A percentile compares a stretch with the other conserved stretches of the same genome.
Evolutionary conservation across 2,329 filamentous ascomycete species (phyloP).

Genomic region (Claviceps lovelessii): DNA sequence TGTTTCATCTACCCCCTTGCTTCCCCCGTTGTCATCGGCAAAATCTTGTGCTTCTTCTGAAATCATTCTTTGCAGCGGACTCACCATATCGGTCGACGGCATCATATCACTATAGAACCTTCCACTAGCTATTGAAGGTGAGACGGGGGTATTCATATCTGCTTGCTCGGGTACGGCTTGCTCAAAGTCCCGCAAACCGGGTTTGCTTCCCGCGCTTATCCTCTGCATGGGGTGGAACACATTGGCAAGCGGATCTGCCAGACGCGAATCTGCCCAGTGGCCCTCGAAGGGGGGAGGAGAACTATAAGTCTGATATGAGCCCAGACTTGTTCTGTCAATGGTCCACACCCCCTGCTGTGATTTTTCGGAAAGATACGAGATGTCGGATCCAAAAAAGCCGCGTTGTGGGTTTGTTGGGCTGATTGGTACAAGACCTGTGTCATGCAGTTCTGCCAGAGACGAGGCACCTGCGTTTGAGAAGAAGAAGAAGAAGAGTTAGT

Average conservation of each 20-base stretch:
- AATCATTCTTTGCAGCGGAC: background rate
- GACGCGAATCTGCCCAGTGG: background rate
- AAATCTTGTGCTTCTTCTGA: background rate
- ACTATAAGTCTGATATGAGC: background rate
- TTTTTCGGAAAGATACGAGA: background rate
- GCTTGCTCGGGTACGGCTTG: slow-evolving; percentile 1
- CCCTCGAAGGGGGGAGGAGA: background rate
- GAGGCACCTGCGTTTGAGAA: slow-evolving; percentile 24
- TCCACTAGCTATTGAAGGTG: background rate
- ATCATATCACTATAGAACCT: slow-evolving; percentile 10
- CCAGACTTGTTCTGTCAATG: background rate
- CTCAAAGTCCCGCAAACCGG: background rate
- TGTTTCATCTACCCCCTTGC: background rate
- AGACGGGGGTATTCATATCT: slow-evolving; percentile 2
- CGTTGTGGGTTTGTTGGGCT: background rate
- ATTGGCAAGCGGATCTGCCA: background rate
- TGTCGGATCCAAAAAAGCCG: background rate
- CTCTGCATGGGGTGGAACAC: background rate
- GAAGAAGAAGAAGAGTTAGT: background rate
- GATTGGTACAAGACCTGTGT: slow-evolving; percentile 14
- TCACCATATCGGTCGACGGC: slow-evolving; percentile 1
- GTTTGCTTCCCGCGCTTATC: background rate
- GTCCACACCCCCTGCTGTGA: background rate
- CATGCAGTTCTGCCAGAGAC: slow-evolving; percentile 29
- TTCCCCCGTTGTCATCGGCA: background rate